phyloP scores from a whole-genome alignment of 2,329 filamentous ascomycete species.

The Ceratocystis albifundus region DNA sequence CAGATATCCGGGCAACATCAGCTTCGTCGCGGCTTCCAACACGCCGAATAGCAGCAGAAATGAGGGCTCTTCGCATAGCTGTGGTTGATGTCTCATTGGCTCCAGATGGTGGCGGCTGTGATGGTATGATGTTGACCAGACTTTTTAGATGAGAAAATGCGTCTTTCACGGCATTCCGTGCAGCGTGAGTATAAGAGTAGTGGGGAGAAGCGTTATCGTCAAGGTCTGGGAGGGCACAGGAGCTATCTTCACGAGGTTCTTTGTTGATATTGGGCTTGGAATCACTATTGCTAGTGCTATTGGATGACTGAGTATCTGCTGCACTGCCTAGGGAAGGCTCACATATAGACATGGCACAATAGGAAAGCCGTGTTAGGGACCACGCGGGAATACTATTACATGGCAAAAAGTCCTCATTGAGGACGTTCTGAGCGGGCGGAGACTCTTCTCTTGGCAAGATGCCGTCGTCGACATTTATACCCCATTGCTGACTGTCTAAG shows the following conservation, averaged over 20 bases:
- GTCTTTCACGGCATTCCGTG: neutral
- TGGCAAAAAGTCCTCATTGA: neutral
- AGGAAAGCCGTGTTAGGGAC: neutral
- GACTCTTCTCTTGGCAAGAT: neutral
- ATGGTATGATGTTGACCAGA: neutral
- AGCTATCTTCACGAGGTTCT: too few species aligned
- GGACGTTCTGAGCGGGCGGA: neutral
- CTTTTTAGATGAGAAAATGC: neutral
- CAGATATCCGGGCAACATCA: neutral
- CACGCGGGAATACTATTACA: neutral
- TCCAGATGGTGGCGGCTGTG: neutral
- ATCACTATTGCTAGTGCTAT: neutral
- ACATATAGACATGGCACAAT: neutral
- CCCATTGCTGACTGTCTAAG: neutral
- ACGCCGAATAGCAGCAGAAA: neutral
- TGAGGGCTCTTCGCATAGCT: conserved; percentile 1
- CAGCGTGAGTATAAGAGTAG: neutral
- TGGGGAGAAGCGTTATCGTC: neutral
- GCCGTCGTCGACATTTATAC: neutral
- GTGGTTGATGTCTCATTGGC: neutral
- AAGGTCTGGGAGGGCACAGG: neutral
- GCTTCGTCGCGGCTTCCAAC: neutral
- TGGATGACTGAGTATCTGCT: neutral
- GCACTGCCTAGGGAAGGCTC: neutral
- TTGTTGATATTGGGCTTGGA: too few species aligned